Conservation (phyloP, 2,329 filamentous ascomycete species). For the Triangularia setosa region DNA sequence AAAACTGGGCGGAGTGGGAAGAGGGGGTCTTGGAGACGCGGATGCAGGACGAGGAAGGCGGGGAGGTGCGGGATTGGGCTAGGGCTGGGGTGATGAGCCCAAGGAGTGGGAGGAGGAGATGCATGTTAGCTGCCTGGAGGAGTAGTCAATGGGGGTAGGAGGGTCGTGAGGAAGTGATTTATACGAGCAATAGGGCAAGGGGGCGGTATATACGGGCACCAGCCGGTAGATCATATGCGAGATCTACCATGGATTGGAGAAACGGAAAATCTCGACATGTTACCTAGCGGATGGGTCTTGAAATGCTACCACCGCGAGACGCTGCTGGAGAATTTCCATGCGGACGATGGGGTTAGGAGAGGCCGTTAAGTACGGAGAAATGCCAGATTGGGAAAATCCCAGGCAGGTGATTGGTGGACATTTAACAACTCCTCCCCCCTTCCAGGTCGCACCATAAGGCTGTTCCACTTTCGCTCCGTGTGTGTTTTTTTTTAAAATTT, state of each 20-base stretch:
- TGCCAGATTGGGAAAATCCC: neutral
- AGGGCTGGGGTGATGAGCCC: neutral
- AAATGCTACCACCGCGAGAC: neutral
- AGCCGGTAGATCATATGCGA: neutral
- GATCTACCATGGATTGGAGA: neutral
- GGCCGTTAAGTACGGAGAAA: neutral
- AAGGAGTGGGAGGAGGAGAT: constrained; percentile 4
- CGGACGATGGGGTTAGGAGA: neutral
- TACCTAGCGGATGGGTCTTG: neutral
- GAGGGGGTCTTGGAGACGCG: constrained; percentile 20
- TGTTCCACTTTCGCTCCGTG: neutral
- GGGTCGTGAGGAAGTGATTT: neutral
- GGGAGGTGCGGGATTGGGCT: constrained; percentile 16
- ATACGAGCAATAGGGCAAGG: too few species aligned
- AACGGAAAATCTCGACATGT: neutral
- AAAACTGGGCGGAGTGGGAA: constrained; percentile 19
- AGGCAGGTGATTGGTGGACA: neutral
- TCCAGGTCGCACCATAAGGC: neutral
- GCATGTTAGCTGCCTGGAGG: constrained; percentile 13
- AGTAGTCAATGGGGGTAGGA: neutral
- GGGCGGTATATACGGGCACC: neutral
- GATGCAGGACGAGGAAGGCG: constrained; percentile 24
- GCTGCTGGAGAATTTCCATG: neutral
- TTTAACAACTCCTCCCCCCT: neutral
- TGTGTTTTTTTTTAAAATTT: neutral